Conservation (phyloP, 2,329 filamentous ascomycete species). For the Calonectria pseudoturangicola region DNA sequence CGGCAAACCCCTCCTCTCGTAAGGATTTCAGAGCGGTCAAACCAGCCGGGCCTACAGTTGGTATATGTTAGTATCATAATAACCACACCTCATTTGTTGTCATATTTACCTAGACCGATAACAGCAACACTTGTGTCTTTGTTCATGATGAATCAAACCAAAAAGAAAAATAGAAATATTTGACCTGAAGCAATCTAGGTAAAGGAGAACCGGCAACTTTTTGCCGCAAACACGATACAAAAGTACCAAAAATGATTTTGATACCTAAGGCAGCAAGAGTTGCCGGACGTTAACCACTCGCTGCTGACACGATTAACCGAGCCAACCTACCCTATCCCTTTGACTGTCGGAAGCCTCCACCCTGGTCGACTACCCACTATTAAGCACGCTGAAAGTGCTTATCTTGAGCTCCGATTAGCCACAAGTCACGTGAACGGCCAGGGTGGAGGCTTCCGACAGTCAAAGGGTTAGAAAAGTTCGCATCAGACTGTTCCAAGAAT, state of each 20-base stretch:
- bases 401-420: no score
- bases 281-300: not conserved
- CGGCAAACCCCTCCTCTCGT: slow-evolving; percentile 1
- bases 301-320: not conserved
- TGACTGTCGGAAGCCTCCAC: no score
- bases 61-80: not conserved
- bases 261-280: not conserved
- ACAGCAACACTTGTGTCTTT: not conserved
- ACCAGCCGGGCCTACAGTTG: not conserved
- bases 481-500: no score
- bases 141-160: not conserved
- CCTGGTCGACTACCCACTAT: no score
- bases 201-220: not conserved
- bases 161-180: not conserved
- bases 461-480: no score
- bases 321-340: no score
- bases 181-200: not conserved
- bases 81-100: no score
- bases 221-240: not conserved
- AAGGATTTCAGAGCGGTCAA: not conserved
- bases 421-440: no score
- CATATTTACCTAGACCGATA: not conserved
- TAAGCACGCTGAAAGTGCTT: no score
- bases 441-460: no score
- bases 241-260: not conserved